Evolutionary conservation across 768 basidiomycete species (phyloP).

Genomic region (Roridomyces roridus): DNA sequence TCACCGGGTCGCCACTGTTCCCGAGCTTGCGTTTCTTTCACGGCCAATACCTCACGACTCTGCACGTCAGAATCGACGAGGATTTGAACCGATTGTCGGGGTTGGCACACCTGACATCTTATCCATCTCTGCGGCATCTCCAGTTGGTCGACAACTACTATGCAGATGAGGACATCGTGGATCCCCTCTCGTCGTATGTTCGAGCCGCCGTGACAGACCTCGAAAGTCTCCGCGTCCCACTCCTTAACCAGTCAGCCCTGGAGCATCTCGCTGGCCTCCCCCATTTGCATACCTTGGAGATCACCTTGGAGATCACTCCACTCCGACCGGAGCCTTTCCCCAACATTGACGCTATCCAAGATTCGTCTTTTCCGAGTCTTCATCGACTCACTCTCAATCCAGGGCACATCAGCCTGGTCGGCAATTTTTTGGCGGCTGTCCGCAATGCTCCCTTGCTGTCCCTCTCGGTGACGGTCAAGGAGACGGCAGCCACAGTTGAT

Average conservation of each 20-base stretch:
- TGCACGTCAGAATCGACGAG: background rate
- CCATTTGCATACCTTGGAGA: background rate
- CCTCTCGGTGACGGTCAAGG: too few relatives aligned
- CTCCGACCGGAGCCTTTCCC: too few relatives aligned
- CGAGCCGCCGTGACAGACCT: too few relatives aligned
- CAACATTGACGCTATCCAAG: too few relatives aligned
- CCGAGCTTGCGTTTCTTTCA: background rate
- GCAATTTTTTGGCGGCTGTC: too few relatives aligned
- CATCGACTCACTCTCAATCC: too few relatives aligned
- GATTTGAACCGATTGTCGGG: background rate
- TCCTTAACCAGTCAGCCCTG: background rate
- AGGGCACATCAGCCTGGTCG: too few relatives aligned
- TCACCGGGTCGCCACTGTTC: background rate
- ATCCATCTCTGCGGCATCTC: background rate
- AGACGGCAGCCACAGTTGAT: too few relatives aligned
- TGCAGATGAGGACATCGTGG: background rate
- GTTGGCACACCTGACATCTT: background rate
- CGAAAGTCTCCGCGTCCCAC: too few relatives aligned
- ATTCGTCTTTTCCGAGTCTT: too few relatives aligned
- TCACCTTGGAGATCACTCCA: background rate
- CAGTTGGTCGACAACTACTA: background rate
- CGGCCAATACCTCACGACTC: background rate
- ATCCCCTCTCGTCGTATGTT: too few relatives aligned
- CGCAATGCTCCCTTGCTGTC: too few relatives aligned
- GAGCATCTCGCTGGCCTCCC: background rate